Evolutionary conservation across 371 early-diverging fungal genomes (phyloP), one percentile per base, ranked within the genome.

Genomic region (Mucor mucedo): DNA sequence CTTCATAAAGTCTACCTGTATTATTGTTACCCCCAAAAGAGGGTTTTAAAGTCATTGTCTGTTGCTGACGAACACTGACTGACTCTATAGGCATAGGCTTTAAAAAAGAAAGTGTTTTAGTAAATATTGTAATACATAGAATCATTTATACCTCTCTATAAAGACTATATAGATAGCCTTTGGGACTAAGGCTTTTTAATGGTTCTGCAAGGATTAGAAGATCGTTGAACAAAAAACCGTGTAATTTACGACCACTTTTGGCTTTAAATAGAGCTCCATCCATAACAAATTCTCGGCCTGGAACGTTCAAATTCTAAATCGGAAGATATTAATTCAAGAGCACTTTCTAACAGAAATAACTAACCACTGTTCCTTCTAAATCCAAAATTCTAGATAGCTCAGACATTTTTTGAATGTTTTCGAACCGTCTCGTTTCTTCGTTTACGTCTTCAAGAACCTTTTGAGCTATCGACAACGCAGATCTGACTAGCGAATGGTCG

Each of bases 201-300:
- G 85, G 84, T 68, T 71, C 79, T 2, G 78, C 75, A 30, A 97
- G 73, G 47, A 97, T 70, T 8, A 97, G 66, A 56, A 95, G 71
- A 75, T 97, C 98, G 63, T 91, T 95, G 72, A 95, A 95, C 41
- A 97, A 77, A 65, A 89, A 95, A 4, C 80, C 92, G 65, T 92
- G 88, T 8, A 97, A 79, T 60, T 90, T 92, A 32, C 93, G 84
- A 2, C 93, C 93, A 52, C 91, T 90, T 62, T 93, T 93, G 27
- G 91, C 86, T 72, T 96, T 97, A 53, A 80, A 76, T 30, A 96
- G 77, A 33, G 79, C 73, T 9, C 97, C 95, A 58, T 96, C 95
- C 75, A 89, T 85, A 28, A 96, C 75, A 69, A 92, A 88, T 60
- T 87, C 87, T 32, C 98, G 82, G 1, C 87, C 84, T 6, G 68